phyloP scores from a whole-genome alignment of 2,329 filamentous ascomycete genomes.

The Geosmithia morbida region DNA sequence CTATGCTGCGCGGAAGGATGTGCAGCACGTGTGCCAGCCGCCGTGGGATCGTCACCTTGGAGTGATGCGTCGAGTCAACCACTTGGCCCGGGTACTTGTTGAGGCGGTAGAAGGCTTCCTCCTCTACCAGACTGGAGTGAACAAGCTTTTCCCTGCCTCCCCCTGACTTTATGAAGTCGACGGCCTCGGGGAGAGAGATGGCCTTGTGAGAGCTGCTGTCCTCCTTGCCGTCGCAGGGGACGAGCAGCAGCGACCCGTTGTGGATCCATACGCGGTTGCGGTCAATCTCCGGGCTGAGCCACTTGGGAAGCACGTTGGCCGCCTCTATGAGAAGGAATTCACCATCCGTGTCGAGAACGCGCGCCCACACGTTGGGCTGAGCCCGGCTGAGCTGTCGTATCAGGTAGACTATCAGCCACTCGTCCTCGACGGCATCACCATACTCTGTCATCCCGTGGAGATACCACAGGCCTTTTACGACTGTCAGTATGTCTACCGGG shows the following conservation, averaged over 20 bases:
- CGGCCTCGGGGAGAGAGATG: constrained; percentile 51
- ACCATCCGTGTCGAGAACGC: constrained; percentile 76
- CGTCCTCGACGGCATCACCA: constrained; percentile 89
- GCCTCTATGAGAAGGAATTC: constrained; percentile 94
- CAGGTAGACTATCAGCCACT: constrained; percentile 92
- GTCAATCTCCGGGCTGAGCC: constrained; percentile 85
- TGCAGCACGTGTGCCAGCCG: constrained; percentile 72
- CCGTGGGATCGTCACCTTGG: constrained; percentile 61
- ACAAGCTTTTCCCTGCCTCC: constrained; percentile 40
- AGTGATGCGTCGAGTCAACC: constrained; percentile 58
- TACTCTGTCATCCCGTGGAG: constrained; percentile 72
- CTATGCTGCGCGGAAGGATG: constrained; percentile 58
- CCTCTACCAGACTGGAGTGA: constrained; percentile 61
- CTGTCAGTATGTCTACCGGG: neutral
- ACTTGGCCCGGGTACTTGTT: constrained; percentile 73
- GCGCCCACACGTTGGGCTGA: constrained; percentile 65
- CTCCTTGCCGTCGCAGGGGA: constrained; percentile 35
- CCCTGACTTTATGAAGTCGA: constrained; percentile 39
- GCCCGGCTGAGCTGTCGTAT: constrained; percentile 65
- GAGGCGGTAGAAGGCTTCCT: constrained; percentile 81
- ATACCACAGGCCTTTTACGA: constrained; percentile 33
- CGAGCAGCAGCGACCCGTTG: constrained; percentile 57
- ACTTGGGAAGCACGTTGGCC: constrained; percentile 71
- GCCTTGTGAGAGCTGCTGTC: constrained; percentile 15
- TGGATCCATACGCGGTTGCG: constrained; percentile 85